These are phyloP conservation scores for Acacia concinna DNA, from an alignment of 331 rosid species.

Conservation along the genomic window DNA sequence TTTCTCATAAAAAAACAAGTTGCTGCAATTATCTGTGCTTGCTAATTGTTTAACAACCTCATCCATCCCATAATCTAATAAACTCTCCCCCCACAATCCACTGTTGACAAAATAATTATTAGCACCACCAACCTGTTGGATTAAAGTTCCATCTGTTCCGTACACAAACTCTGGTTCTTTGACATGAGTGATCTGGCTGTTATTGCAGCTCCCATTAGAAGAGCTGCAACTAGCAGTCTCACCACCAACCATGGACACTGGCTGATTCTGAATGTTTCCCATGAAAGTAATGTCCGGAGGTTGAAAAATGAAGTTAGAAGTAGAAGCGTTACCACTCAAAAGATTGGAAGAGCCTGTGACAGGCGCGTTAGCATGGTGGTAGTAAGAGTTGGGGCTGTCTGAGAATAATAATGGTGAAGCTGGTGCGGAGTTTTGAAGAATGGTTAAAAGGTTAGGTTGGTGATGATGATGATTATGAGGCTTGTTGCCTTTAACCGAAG, in stretches of 20 bases:
- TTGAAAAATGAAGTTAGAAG: conserved; percentile 29
- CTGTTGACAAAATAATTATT: conserved; percentile 19
- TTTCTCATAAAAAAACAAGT: conserved; percentile 55
- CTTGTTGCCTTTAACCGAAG: conserved; percentile 30
- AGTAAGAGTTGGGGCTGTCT: conserved; percentile 29
- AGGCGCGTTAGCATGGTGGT: conserved; percentile 22
- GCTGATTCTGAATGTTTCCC: conserved; percentile 26
- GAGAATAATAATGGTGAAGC: conserved; percentile 36
- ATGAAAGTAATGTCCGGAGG: conserved; percentile 32
- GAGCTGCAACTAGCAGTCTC: conserved; percentile 67
- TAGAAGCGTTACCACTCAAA: conserved; percentile 26
- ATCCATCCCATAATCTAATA: conserved; percentile 54
- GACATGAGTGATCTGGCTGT: conserved; percentile 23
- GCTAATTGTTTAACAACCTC: conserved; percentile 68
- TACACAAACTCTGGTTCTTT: conserved; percentile 34
- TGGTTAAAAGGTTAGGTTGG: conserved; percentile 34
- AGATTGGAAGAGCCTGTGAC: conserved; percentile 34
- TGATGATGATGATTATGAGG: conserved; percentile 6
- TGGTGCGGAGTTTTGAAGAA: conserved; percentile 34
- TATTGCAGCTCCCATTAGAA: conserved; percentile 55
- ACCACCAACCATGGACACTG: conserved; percentile 39
- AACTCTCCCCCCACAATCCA: conserved; percentile 40
- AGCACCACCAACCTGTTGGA: conserved; percentile 11
- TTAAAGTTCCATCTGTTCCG: conserved; percentile 29
- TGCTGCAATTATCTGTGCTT: conserved; percentile 43